Conservation (phyloP, 352 stramenopile species). For the Phytophthora pisi region DNA sequence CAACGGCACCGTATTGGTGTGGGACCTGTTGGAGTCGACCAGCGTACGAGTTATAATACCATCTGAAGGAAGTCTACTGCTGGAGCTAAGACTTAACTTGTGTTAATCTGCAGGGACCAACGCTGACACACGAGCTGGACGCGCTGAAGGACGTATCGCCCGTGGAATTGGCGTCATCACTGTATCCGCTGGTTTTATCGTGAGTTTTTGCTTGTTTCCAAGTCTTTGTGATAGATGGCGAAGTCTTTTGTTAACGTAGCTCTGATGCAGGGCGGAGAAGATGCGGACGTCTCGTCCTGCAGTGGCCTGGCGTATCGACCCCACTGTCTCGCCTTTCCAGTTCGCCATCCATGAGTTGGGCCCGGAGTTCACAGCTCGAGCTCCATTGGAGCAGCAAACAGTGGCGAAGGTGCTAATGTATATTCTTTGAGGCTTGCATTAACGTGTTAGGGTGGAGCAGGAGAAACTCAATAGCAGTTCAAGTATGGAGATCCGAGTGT, state of each 20-base stretch:
- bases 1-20: slow-evolving; percentile 51
- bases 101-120: slow-evolving; percentile 27
- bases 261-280: slow-evolving; percentile 44
- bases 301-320: slow-evolving; percentile 42
- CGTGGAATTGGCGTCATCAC: slow-evolving; percentile 35
- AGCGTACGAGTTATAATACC: slow-evolving; percentile 30
- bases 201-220: slow-evolving; percentile 25
- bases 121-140: slow-evolving; percentile 40
- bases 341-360: slow-evolving; percentile 37
- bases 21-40: slow-evolving; percentile 56
- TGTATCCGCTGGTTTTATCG: slow-evolving; percentile 53
- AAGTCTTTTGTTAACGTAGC: background rate
- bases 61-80: no score
- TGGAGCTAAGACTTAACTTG: no score
- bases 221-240: background rate
- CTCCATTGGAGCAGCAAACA: slow-evolving; percentile 22
- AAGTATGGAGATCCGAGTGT: background rate
- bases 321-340: slow-evolving; percentile 23
- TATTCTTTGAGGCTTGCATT: slow-evolving; percentile 31
- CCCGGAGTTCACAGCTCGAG: slow-evolving; percentile 28
- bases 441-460: background rate
- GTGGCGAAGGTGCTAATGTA: slow-evolving; percentile 32
- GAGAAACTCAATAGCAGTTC: slow-evolving; percentile 11
- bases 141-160: slow-evolving; percentile 15
- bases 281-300: slow-evolving; percentile 56